Base-by-base conservation (phyloP, 768 basidiomycete genomes). In the Naganishia friedmannii region DNA sequence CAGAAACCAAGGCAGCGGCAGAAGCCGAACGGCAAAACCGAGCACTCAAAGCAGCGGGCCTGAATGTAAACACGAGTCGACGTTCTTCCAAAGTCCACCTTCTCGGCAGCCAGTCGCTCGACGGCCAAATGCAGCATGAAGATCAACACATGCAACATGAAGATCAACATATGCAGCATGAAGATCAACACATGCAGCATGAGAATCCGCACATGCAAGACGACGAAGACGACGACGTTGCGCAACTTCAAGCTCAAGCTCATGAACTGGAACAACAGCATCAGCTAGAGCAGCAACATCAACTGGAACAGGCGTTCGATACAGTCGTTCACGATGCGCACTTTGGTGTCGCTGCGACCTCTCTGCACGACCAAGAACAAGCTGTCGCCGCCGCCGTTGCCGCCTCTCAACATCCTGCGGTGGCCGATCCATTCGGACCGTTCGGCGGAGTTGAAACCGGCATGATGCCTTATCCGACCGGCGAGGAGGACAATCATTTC, bases 1-100 rank as follows among this genome's bases (percentile, higher is more conserved):
- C 66, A 13, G 66, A 71, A 51, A 71, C 70, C 51, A 71, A 71
- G 57, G 70, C 70, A 17, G 70, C 70, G 17, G 70, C 70, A 13
- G 70, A 71, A 56, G 70, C 70, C 15, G 70, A 71, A 57, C 26
- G 70, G 26, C 58, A 58, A 26, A 66, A 66, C 48, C 42, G 55
- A 32, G 66, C 66, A 2, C 55, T 66, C 15, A 42, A 57, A 48
- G 70, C 70, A 19, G 65, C 60, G n/a, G 70, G 70, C 6, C 13
- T 70, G 34, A 68, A 53, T 12, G 42, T 63, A 17, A 63, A 63
- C 32, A 26, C 39, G 3, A 45, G 23, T 46, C 60, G 60, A 6
- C 60, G 60, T 7, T 63, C 60, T 29, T 63, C 60, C 60, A 63
- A 63, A 23, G 23, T 45, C 21, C 37, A 42, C 23, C 39, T 45